Conservation (phyloP, 2,329 filamentous ascomycete species). For the Penicillium sp. region DNA sequence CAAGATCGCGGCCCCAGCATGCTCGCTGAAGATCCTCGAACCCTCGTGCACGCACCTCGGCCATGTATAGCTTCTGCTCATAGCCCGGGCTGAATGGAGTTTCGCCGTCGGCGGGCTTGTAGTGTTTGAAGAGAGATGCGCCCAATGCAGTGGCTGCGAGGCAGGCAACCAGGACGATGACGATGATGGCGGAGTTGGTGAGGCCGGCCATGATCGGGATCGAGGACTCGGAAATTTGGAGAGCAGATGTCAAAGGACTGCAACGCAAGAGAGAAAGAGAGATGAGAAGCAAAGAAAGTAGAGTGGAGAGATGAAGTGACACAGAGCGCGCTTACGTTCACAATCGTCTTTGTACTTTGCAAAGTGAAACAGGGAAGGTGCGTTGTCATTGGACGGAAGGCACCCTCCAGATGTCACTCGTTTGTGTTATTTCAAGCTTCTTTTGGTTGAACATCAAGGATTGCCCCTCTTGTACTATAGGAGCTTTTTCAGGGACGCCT, state of each 20-base stretch:
- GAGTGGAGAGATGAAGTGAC: background rate
- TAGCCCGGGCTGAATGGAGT: conserved; percentile 21
- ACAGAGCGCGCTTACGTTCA: background rate
- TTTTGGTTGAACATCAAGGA: no score
- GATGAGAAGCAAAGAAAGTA: background rate
- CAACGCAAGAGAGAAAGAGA: background rate
- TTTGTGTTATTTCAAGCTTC: no score
- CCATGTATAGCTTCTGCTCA: conserved; percentile 37
- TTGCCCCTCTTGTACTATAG: no score
- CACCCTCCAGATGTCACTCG: no score
- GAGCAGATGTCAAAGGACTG: background rate
- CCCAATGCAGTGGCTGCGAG: conserved; percentile 31
- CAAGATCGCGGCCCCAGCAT: conserved; percentile 23
- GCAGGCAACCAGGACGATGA: conserved; percentile 36
- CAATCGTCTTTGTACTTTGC: background rate
- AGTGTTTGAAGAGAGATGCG: conserved; percentile 33
- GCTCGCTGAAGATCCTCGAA: conserved; percentile 25
- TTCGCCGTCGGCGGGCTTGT: conserved; percentile 25
- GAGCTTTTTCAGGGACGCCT: no score
- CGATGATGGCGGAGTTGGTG: conserved; percentile 28
- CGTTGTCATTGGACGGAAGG: background rate
- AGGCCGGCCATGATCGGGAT: conserved; percentile 20
- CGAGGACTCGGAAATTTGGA: background rate
- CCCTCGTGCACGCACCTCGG: conserved; percentile 31
- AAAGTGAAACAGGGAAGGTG: background rate